Evolutionary conservation across 2,329 filamentous ascomycete genomes (phyloP).

Genomic region (Aspergillus tubingensis): DNA sequence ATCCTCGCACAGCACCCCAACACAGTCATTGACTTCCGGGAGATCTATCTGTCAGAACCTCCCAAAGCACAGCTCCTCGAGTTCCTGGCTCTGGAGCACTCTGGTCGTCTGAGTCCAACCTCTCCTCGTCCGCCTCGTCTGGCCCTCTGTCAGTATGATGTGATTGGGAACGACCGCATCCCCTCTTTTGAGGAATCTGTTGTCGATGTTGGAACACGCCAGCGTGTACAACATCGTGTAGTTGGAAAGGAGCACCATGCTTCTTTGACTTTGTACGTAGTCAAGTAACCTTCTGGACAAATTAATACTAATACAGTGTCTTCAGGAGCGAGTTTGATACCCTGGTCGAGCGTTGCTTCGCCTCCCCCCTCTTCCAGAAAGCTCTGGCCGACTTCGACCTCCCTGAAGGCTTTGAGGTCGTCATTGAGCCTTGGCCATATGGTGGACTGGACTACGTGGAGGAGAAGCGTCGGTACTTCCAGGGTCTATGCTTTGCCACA

Average conservation of each 20-base stretch:
- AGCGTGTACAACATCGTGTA: slow-evolving; percentile 47
- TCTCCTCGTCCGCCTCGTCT: slow-evolving; percentile 52
- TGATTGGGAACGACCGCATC: slow-evolving; percentile 54
- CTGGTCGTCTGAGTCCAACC: slow-evolving; percentile 40
- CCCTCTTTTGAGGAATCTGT: slow-evolving; percentile 59
- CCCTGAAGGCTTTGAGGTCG: slow-evolving; percentile 58
- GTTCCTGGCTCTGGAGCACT: slow-evolving; percentile 53
- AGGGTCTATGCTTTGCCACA: slow-evolving; percentile 55
- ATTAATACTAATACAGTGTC: not conserved
- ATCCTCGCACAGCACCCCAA: slow-evolving; percentile 32
- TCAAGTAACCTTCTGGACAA: no score
- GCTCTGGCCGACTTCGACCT: slow-evolving; percentile 55
- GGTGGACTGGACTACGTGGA: slow-evolving; percentile 54
- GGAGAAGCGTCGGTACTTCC: slow-evolving; percentile 54
- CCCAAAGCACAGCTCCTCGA: slow-evolving; percentile 51
- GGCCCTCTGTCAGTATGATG: slow-evolving; percentile 59
- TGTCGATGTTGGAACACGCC: slow-evolving; percentile 49
- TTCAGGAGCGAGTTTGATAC: slow-evolving; percentile 50
- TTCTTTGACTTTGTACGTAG: slow-evolving; percentile 47
- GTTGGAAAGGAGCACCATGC: slow-evolving; percentile 53
- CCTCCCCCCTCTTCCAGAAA: slow-evolving; percentile 55
- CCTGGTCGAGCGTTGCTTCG: slow-evolving; percentile 52
- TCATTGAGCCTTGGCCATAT: slow-evolving; percentile 60
- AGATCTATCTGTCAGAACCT: slow-evolving; percentile 55
- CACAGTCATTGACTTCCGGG: slow-evolving; percentile 47